Evolutionary conservation across 2,329 filamentous ascomycete species (phyloP), one percentile per base, ranked within the genome.

Genomic region (Clarireedia monteithiana): DNA sequence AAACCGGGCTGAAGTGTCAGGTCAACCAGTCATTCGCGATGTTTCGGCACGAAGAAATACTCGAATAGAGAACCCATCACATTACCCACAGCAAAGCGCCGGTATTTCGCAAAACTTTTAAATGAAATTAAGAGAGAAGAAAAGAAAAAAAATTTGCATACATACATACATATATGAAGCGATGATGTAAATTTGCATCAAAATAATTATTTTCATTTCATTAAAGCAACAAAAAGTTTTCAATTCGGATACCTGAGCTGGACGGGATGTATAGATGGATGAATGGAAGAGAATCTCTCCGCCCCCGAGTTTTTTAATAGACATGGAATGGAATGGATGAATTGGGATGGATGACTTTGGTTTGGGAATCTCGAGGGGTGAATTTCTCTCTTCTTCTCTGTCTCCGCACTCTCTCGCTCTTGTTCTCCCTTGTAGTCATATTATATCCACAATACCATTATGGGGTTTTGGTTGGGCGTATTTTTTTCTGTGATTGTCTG

Each of bases 61-160:
- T 12, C 84, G 91, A 60, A 97, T 99, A 67, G 91, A 97, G 74
- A 95, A 87, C 69, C 86, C 90, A 2, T 83, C 88, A 46, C 88
- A 94, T 60, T 95, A 89, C 67, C 91, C 92, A 10, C 89, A 95
- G 68, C 91, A 95, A 75, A 95, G 89, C 66, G 89, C 89, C 40
- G 94, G 94, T 58, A 96, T 99, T 66, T 89, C 94, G 34, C 94
- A 97, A 73, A 99, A 99, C 72, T 99, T 99, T 67, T 97, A 82
- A 64, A 57, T 50, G 30, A 38, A 49, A 30, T 30, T 9, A 30
- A 30, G 27, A 30, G 27, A 10, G 27, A 9, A 9, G 5, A 30
- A 30, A 9, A n/a, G n/a, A 30, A 30, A 10, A 30, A 30, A 30
- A 20, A 20, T 20, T 20, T 30, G 49, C 39, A n/a, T 47, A 51